Percentiles rank a stretch among this genome's conserved stretches.
Evolutionary conservation across 805 yeast species (phyloP).

Genomic region (Candida fluviatilis): DNA sequence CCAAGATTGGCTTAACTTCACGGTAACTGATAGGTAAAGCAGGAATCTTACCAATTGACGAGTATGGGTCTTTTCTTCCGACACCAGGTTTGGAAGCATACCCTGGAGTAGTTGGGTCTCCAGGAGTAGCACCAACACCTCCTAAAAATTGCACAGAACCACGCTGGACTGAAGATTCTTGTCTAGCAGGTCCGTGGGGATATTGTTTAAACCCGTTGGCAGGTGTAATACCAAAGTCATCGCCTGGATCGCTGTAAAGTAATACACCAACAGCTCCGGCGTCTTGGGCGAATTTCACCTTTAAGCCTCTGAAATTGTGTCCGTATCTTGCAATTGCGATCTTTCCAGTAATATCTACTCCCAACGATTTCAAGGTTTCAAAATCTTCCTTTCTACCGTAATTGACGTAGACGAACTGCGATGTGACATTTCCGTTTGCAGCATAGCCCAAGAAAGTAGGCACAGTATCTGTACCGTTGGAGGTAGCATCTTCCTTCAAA

Average conservation of each 20-base stretch:
- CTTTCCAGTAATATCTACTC: conserved; percentile 47
- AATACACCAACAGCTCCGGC: conserved; percentile 62
- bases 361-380: conserved; percentile 28
- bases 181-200: conserved; percentile 66
- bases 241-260: conserved; percentile 54
- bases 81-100: conserved; percentile 50
- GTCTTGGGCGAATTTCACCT: conserved; percentile 57
- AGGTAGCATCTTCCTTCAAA: conserved; percentile 36
- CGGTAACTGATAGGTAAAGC: conserved; percentile 42
- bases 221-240: conserved; percentile 53
- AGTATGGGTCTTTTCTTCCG: conserved; percentile 30
- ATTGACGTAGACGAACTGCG: conserved; percentile 54
- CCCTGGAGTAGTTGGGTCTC: conserved; percentile 79
- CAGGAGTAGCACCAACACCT: conserved; percentile 51
- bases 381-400: conserved; percentile 60
- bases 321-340: conserved; percentile 59
- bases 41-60: conserved; percentile 36
- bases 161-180: conserved; percentile 56
- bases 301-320: conserved; percentile 47
- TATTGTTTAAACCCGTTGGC: conserved; percentile 53
- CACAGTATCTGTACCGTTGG: conserved; percentile 31
- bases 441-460: conserved; percentile 64
- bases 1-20: conserved; percentile 41
- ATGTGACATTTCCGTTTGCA: conserved; percentile 56
- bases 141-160: conserved; percentile 57